These are phyloP conservation scores for Colletotrichum sp. DNA, from an alignment of 2,329 filamentous ascomycete species.

Conservation along the genomic window DNA sequence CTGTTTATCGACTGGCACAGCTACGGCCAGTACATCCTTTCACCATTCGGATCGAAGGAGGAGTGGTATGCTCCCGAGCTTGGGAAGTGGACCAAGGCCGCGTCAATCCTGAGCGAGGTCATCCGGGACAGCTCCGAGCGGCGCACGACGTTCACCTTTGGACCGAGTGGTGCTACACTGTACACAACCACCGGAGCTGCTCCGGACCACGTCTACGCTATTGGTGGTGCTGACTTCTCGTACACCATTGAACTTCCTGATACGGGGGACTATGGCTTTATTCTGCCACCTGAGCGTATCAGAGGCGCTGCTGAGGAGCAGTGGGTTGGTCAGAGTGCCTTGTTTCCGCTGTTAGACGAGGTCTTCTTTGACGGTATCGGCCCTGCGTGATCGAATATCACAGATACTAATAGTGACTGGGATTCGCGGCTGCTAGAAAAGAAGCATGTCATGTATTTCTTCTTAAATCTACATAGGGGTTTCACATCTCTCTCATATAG, in stretches of 20 bases:
- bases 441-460: accelerated
- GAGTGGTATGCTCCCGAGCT: conserved; percentile 41
- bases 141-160: conserved; percentile 39
- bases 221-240: conserved; percentile 37
- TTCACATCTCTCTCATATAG: accelerated
- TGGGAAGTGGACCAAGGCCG: conserved; percentile 42
- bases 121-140: conserved; percentile 39
- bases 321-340: conserved; percentile 38
- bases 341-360: conserved; percentile 36
- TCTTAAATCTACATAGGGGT: background rate
- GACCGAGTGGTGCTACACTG: conserved; percentile 40
- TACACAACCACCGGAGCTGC: conserved; percentile 38
- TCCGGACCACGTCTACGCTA: conserved; percentile 31
- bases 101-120: conserved; percentile 29
- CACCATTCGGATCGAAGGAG: conserved; percentile 52
- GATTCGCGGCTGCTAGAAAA: accelerated
- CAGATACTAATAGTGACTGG: background rate
- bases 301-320: conserved; percentile 38
- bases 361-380: conserved; percentile 39
- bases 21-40: conserved; percentile 49
- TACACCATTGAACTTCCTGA: conserved; percentile 44
- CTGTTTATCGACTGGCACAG: conserved; percentile 55
- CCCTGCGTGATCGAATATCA: background rate
- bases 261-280: conserved; percentile 38
- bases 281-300: conserved; percentile 41